A percentile compares a stretch with the other conserved stretches of the same genome.
Evolutionary conservation across 805 yeast species (phyloP).

Genomic region (Millerago galiae): DNA sequence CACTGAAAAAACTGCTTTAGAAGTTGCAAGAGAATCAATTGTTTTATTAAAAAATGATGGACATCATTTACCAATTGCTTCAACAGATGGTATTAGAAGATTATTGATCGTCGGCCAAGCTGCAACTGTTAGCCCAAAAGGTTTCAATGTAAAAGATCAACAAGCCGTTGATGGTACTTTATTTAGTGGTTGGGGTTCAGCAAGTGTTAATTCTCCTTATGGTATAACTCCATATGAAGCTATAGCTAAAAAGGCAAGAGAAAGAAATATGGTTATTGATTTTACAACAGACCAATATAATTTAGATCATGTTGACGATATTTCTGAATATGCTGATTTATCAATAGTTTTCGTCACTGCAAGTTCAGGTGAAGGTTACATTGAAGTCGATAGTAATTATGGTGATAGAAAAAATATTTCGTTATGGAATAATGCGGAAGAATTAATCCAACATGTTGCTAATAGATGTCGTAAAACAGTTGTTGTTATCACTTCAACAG

Average conservation of each 20-base stretch:
- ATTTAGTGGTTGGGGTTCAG: slow-evolving; percentile 62
- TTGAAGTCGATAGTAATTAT: slow-evolving; percentile 49
- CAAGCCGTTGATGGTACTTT: slow-evolving; percentile 47
- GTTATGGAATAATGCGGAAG: slow-evolving; percentile 54
- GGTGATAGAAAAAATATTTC: slow-evolving; percentile 52
- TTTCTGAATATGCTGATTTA: slow-evolving; percentile 45
- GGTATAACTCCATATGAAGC: slow-evolving; percentile 56
- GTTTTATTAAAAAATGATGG: slow-evolving; percentile 48
- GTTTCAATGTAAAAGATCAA: slow-evolving; percentile 49
- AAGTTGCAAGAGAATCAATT: slow-evolving; percentile 52
- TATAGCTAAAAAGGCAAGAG: slow-evolving; percentile 39
- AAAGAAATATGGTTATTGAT: slow-evolving; percentile 39
- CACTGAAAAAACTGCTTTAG: slow-evolving; percentile 42
- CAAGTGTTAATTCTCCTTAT: slow-evolving; percentile 48
- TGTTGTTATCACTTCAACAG: slow-evolving; percentile 54
- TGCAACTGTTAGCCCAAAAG: slow-evolving; percentile 45
- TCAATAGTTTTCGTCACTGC: slow-evolving; percentile 50
- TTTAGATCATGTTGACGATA: slow-evolving; percentile 34
- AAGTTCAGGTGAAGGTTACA: slow-evolving; percentile 53
- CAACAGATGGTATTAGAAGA: slow-evolving; percentile 34
- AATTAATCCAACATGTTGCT: slow-evolving; percentile 42
- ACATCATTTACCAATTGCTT: slow-evolving; percentile 44
- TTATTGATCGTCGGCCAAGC: slow-evolving; percentile 45
- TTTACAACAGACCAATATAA: slow-evolving; percentile 41
- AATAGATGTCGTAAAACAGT: slow-evolving; percentile 46